These are phyloP conservation scores for Pisolithus marmoratus DNA, from an alignment of 768 basidiomycete species.

Conservation along the genomic window DNA sequence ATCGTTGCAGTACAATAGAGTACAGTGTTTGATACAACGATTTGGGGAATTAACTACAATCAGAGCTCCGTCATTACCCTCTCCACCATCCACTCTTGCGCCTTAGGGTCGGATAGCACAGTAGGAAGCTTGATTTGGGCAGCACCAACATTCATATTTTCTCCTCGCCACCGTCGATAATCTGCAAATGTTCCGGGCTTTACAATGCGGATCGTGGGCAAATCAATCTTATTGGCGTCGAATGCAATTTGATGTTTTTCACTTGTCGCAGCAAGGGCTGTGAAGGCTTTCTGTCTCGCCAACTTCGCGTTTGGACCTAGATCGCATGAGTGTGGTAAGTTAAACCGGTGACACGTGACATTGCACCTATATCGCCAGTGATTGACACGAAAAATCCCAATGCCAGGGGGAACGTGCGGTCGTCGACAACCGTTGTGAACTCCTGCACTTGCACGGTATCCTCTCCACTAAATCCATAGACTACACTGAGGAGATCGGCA, in stretches of 20 bases:
- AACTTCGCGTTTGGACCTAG: constrained; percentile 8
- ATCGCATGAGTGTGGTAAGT: background rate
- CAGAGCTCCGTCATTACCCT: background rate
- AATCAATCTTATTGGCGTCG: background rate
- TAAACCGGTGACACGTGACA: background rate
- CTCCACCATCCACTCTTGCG: constrained; percentile 4
- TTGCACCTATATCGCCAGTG: constrained; percentile 6
- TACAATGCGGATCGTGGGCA: constrained; percentile 12
- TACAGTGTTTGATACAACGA: too few species aligned
- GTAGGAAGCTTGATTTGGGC: constrained; percentile 9
- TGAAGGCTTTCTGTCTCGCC: background rate
- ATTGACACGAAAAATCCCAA: constrained; percentile 15
- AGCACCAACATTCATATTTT: constrained; percentile 4
- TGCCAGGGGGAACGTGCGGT: constrained; percentile 1
- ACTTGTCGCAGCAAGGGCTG: constrained; percentile 1
- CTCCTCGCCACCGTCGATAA: constrained; percentile 5
- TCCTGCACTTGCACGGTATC: constrained; percentile 6
- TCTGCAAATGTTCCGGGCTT: constrained; percentile 8
- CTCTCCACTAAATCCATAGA: background rate
- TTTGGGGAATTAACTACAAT: too few species aligned
- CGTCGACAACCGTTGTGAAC: constrained; percentile 13
- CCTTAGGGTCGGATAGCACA: too few species aligned
- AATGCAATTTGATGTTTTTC: background rate
- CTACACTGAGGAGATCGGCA: constrained; percentile 3
- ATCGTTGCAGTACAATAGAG: too few species aligned